Base-by-base conservation (phyloP, 2,329 filamentous ascomycete genomes). In the Stachybotrys elegans region DNA sequence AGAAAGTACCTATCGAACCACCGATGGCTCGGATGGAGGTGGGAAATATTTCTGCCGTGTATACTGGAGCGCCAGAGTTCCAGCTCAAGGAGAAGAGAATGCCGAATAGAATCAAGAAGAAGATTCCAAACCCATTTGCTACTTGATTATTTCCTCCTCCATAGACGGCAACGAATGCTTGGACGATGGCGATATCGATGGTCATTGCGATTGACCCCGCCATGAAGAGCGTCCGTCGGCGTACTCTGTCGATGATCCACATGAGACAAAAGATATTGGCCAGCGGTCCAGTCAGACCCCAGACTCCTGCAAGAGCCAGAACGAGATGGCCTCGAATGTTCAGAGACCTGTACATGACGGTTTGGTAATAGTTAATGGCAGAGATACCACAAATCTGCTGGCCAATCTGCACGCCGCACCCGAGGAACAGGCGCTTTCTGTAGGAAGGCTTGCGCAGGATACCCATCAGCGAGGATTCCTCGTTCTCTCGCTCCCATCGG, bases 201-300 rank as follows among this genome's bases (percentile, higher is more conserved):
- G 72, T 74, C 36, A 83, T 81, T 11, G 65, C 77, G 3, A 75
- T 58, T 35, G 76, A 77, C 35, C 83, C 83, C 50, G 83, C 75
- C 20, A 87, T 63, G 75, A 88, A 84, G 43, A 86, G 71, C 50
- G 73, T 72, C 9, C 83, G 72, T 35, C 84, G 77, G 8, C 81
- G 81, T 7, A 81, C 74, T 7, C 73, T 71, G 58, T 83, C 79
- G 41, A 82, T 74, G 29, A 81, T 68, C 57, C 79, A 76, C 14
- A 68, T 65, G 22, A 69, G 81, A 58, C 81, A 83, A 60, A 79
- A 58, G 22, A 75, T 53, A 61, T 60, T 75, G 43, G 69, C 70
- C 38, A 79, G 51, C 1, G 75, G 78, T 1, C 79, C 78, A 34
- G 79, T 67, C 44, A 76, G 72, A 54, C 81, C 81, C 63, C 82